Evolutionary conservation across 805 yeast species (phyloP).

Genomic region (Lipomyces orientalis): DNA sequence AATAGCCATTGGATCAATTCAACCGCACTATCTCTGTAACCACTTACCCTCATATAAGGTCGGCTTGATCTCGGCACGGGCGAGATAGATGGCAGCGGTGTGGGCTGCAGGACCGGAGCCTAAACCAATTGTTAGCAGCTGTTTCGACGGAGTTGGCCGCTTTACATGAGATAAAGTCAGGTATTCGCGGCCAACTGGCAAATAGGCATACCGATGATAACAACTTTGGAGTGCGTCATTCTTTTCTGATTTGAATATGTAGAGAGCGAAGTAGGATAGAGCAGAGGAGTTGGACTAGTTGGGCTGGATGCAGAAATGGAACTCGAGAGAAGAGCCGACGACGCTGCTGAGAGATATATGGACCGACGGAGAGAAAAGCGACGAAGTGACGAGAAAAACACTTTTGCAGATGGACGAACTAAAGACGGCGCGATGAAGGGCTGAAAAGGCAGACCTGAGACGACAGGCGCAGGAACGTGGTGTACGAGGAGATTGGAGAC

Average conservation of each 20-base stretch:
- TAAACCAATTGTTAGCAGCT: neutral
- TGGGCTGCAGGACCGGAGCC: slow-evolving; percentile 99
- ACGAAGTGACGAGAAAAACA: slow-evolving; percentile 9
- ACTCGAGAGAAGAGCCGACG: slow-evolving; percentile 7
- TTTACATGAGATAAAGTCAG: neutral
- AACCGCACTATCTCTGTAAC: neutral
- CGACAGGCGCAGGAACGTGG: neutral
- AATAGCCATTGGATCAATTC: neutral
- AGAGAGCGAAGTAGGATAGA: neutral
- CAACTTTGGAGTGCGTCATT: slow-evolving; percentile 69
- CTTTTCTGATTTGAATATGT: slow-evolving; percentile 10
- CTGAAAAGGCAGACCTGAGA: neutral
- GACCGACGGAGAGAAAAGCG: slow-evolving; percentile 9
- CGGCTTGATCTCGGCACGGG: slow-evolving; percentile 96
- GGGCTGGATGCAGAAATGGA: slow-evolving; percentile 2
- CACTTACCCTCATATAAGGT: slow-evolving; percentile 89
- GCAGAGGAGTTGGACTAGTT: neutral
- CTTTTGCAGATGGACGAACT: slow-evolving; percentile 1
- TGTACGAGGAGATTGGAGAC: neutral
- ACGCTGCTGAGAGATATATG: slow-evolving; percentile 4
- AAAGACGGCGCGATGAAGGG: neutral
- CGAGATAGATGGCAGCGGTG: slow-evolving; percentile 96
- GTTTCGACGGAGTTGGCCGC: neutral
- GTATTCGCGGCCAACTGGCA: neutral
- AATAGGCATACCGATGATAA: slow-evolving; percentile 56